Evolutionary conservation across 352 stramenopile species (phyloP).

Genomic region (Globisporangium middletonii): DNA sequence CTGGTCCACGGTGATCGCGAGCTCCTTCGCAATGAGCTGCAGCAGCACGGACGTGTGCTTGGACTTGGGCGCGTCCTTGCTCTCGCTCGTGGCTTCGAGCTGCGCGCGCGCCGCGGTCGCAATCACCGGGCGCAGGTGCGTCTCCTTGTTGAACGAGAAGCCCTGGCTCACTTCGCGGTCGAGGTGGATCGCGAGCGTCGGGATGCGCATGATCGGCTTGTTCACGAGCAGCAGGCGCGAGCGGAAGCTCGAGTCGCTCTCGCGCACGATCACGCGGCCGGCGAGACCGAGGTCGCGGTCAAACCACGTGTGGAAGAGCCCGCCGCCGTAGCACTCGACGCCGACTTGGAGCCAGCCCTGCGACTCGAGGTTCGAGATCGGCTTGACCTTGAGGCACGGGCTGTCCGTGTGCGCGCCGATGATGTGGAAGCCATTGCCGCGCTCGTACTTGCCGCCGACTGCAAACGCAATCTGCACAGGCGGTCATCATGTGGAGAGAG

Average conservation of each 20-base stretch:
- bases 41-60: slow-evolving; percentile 93
- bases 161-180: slow-evolving; percentile 82
- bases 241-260: slow-evolving; percentile 63
- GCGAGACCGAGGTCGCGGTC: slow-evolving; percentile 94
- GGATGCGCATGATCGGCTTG: slow-evolving; percentile 93
- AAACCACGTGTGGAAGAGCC: slow-evolving; percentile 98
- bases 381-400: slow-evolving; percentile 95
- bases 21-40: slow-evolving; percentile 88
- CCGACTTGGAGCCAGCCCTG: slow-evolving; percentile 79
- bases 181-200: slow-evolving; percentile 97
- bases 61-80: slow-evolving; percentile 48
- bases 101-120: slow-evolving; percentile 74
- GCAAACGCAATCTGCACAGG: slow-evolving; percentile 80
- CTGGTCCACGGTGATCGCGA: slow-evolving; percentile 74
- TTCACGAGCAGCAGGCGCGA: slow-evolving; percentile 91
- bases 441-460: slow-evolving; percentile 89
- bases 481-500: background rate
- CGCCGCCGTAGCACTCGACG: slow-evolving; percentile 85
- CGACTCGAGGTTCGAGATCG: slow-evolving; percentile 86
- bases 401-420: slow-evolving; percentile 97
- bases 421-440: slow-evolving; percentile 93
- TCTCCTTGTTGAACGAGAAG: slow-evolving; percentile 97
- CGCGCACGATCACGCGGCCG: slow-evolving; percentile 89
- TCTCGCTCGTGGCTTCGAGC: slow-evolving; percentile 62
- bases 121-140: slow-evolving; percentile 93